These are phyloP conservation scores for Jacaranda copaia DNA, from an alignment of 257 asterid species.

Conservation along the genomic window DNA sequence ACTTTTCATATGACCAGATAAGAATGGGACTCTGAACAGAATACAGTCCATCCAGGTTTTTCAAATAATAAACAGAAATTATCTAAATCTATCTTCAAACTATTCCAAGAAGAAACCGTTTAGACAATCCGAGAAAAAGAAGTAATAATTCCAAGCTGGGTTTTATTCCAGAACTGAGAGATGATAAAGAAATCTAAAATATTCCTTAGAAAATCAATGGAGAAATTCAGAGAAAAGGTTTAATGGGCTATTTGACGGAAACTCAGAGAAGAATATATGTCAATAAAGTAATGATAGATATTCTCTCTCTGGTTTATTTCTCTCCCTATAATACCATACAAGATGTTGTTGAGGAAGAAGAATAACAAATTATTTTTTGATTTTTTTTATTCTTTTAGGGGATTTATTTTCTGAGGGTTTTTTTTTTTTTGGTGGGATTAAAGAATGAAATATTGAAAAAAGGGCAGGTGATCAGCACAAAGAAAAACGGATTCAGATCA, in stretches of 20 bases:
- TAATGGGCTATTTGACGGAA: conserved; percentile 48
- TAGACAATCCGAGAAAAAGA: not conserved
- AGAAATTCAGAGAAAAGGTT: conserved; percentile 45
- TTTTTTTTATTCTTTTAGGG: not conserved
- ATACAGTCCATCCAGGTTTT: conserved; percentile 25
- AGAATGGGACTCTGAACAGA: conserved; percentile 34
- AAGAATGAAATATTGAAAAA: conserved; percentile 6
- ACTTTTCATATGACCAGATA: conserved; percentile 43
- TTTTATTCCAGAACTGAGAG: conserved; percentile 30
- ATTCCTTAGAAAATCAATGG: conserved; percentile 42
- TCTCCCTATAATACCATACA: conserved; percentile 38
- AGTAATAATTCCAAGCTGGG: conserved; percentile 37
- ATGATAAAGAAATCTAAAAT: conserved; percentile 21
- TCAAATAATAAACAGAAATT: not conserved
- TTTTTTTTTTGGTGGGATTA: conserved; percentile 31
- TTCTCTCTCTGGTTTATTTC: conserved; percentile 34
- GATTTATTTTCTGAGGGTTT: conserved; percentile 1
- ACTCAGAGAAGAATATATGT: conserved; percentile 57
- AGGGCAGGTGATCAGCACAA: conserved; percentile 61
- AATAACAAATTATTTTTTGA: not conserved
- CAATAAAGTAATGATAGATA: conserved; percentile 48
- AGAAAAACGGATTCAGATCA: conserved; percentile 46
- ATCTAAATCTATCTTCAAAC: conserved; percentile 8
- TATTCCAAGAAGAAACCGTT: conserved; percentile 1
- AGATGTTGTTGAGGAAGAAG: conserved; percentile 37